Base-by-base conservation (phyloP, 306 rosid genomes). In the Malus asiatica region DNA sequence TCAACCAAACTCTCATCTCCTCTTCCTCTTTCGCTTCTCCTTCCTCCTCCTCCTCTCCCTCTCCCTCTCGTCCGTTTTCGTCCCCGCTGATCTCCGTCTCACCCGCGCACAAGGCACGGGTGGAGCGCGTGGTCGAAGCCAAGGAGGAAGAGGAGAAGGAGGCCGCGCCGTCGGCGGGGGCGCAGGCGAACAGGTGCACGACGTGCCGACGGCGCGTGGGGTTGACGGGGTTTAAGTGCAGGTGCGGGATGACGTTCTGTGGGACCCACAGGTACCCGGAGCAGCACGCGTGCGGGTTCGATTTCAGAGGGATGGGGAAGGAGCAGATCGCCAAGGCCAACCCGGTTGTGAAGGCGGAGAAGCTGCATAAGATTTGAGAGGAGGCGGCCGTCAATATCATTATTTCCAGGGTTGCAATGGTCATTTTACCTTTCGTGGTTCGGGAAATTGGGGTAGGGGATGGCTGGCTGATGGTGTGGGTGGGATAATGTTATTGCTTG, bases 291-390 rank as follows among this genome's bases (percentile, higher is more conserved):
- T 91, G 97, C 45, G 85, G 70, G 71, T 93, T 91, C 66, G 98
- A 93, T 57, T 93, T 93, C 89, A 91, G 87, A 71, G 83, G 69
- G 4, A 27, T 89, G 87, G 98, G 92, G 9, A 85, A 82, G 72
- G 92, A 90, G 33, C 93, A 88, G 89, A 93, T 93, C 80, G 89
- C 92, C 44, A 89, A 81, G 82, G 97, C 98, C n/a, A 93, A 93
- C 57, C 98, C 98, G 53, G 83, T 91, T 45, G 88, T 93, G 53
- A 93, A 79, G 79, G 97, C 83, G 8, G 92, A 89, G 52, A 93
- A 93, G 73, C 89, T 93, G 1, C 81, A 79, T 11, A 93, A 73
- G 87, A 90, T 93, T 66, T 93, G 88, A 83, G 57, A 2, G 19
- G 11, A 19, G 55, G 55, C 55, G 8, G 8, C 55, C 55, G 8